phyloP scores from a whole-genome alignment of 2,329 filamentous ascomycete species.

The Trichothecium roseum region DNA sequence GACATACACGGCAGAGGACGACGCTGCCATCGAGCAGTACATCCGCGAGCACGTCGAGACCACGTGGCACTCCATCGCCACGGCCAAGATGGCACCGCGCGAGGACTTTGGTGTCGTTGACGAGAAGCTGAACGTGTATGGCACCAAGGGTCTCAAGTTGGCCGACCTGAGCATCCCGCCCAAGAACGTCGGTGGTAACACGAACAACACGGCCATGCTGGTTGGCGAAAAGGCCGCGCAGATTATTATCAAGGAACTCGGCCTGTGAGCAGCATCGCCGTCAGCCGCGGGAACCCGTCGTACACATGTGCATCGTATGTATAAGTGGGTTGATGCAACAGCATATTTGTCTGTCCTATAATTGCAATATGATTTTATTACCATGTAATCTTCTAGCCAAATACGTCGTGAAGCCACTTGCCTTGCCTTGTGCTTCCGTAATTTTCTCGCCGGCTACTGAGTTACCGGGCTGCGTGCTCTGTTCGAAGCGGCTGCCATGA shows the following conservation, averaged over 20 bases:
- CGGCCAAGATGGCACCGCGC: constrained; percentile 28
- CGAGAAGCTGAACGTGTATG: constrained; percentile 25
- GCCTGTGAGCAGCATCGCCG: no score
- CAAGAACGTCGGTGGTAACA: constrained; percentile 31
- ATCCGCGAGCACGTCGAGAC: constrained; percentile 25
- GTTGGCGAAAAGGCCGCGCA: constrained; percentile 31
- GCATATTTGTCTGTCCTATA: not conserved
- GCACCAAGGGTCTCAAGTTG: constrained; percentile 23
- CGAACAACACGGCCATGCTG: constrained; percentile 29
- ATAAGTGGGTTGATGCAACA: not conserved
- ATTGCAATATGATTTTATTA: not conserved
- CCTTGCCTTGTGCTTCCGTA: no score
- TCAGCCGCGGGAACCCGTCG: not conserved
- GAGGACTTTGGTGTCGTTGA: constrained; percentile 28
- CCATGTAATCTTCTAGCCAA: no score
- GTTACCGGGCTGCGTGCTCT: no score
- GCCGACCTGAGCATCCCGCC: constrained; percentile 25
- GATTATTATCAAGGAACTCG: constrained; percentile 17
- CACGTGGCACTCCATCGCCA: constrained; percentile 31
- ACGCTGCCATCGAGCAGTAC: constrained; percentile 33
- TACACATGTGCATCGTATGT: not conserved
- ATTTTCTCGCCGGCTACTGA: no score
- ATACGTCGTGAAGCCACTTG: no score
- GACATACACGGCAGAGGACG: constrained; percentile 35
- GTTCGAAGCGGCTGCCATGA: no score